A percentile compares a stretch with the other conserved stretches of the same genome.
Evolutionary conservation across 179 eudicot species (phyloP).

Genomic region (Silene coronaria): DNA sequence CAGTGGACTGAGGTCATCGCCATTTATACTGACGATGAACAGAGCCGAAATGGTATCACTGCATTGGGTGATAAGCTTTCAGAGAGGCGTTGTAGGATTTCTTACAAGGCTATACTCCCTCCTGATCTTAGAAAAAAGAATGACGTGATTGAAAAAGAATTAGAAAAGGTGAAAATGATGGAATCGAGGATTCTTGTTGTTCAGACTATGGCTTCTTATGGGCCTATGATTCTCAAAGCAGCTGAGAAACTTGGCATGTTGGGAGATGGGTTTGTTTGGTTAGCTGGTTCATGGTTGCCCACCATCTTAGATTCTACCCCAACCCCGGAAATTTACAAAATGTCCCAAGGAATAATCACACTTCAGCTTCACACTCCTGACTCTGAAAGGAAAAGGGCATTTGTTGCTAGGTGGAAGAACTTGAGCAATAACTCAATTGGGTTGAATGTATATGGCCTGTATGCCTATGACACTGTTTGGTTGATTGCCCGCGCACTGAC

Average conservation of each 20-base stretch:
- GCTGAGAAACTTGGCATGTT: constrained; percentile 64
- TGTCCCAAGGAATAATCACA: constrained; percentile 55
- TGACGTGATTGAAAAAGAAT: constrained; percentile 31
- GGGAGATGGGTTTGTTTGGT: constrained; percentile 66
- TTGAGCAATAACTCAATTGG: constrained; percentile 54
- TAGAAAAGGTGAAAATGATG: constrained; percentile 44
- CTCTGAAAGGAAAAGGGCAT: constrained; percentile 45
- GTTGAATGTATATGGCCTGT: constrained; percentile 52
- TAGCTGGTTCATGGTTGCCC: constrained; percentile 71
- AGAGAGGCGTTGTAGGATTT: constrained; percentile 46
- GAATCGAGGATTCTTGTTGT: constrained; percentile 68
- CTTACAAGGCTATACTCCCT: constrained; percentile 58
- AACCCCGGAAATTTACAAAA: constrained; percentile 16
- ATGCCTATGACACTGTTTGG: constrained; percentile 82
- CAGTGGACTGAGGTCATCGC: constrained; percentile 55
- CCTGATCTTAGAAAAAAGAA: constrained; percentile 30
- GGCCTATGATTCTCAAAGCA: constrained; percentile 41
- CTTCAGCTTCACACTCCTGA: constrained; percentile 60
- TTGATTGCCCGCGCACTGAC: constrained; percentile 55
- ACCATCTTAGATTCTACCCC: constrained; percentile 41
- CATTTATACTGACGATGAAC: constrained; percentile 62
- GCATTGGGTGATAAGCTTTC: constrained; percentile 57
- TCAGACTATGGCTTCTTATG: constrained; percentile 41
- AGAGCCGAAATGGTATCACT: constrained; percentile 51
- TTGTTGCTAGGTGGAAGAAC: constrained; percentile 50